Conservation (phyloP, 2,329 filamentous ascomycete genomes). For the Verticillium nonalfalfae region DNA sequence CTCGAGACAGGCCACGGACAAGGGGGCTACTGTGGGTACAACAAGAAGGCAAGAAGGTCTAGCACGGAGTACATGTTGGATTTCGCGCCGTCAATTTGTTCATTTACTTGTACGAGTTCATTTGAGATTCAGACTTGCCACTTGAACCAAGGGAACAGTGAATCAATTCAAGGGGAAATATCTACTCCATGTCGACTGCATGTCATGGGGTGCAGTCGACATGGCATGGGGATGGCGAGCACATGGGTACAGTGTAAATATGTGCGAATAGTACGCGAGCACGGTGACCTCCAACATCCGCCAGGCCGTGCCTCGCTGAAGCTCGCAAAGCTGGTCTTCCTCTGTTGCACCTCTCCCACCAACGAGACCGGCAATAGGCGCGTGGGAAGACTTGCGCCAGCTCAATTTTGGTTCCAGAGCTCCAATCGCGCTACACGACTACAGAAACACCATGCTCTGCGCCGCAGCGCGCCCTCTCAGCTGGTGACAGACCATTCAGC, state of each 20-base stretch:
- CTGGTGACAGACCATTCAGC: conserved; percentile 9
- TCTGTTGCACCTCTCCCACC: background rate
- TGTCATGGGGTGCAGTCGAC: too few species aligned
- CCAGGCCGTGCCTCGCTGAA: background rate
- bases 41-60: background rate
- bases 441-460: conserved; percentile 9
- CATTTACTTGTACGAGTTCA: too few species aligned
- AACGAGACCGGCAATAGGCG: background rate
- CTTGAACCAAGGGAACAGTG: too few species aligned
- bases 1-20: too few species aligned
- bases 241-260: background rate
- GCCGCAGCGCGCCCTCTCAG: conserved; percentile 1
- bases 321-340: background rate
- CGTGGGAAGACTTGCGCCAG: background rate
- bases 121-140: too few species aligned
- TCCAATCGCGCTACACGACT: background rate
- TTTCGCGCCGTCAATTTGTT: background rate
- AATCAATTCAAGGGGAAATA: too few species aligned
- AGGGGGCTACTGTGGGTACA: too few species aligned
- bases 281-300: background rate
- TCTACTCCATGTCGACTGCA: too few species aligned
- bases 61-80: background rate
- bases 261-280: background rate
- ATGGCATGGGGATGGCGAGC: too few species aligned
- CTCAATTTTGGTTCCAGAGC: background rate